A percentile compares a stretch with the other conserved stretches of the same genome.
Evolutionary conservation across 2,329 filamentous ascomycete species (phyloP).

Genomic region (Talaromyces verruculosus): DNA sequence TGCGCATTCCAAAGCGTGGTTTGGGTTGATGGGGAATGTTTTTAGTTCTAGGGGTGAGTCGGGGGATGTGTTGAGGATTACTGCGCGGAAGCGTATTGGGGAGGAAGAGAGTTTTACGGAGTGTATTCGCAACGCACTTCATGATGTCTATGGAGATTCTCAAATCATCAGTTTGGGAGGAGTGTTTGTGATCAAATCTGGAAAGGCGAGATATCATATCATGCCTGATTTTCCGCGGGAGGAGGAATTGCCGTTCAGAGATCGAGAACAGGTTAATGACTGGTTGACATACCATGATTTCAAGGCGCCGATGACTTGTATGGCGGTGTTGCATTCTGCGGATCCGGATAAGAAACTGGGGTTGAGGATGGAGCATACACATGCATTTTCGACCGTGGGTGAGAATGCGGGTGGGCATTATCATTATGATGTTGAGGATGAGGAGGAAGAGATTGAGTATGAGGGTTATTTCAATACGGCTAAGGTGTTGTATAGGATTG

Average conservation of each 20-base stretch:
- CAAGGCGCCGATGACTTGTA: slow-evolving; percentile 40
- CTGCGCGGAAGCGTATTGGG: neutral
- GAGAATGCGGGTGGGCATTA: slow-evolving; percentile 47
- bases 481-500: slow-evolving; percentile 43
- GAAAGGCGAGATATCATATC: neutral
- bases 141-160: neutral
- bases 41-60: neutral
- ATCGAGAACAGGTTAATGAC: slow-evolving; percentile 46
- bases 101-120: neutral
- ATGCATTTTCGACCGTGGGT: slow-evolving; percentile 42
- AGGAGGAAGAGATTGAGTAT: slow-evolving; percentile 44
- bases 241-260: neutral
- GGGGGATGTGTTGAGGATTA: neutral
- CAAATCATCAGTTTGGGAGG: neutral
- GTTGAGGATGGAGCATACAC: slow-evolving; percentile 51
- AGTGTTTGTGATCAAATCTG: neutral
- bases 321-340: slow-evolving; percentile 46
- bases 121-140: neutral
- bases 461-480: slow-evolving; percentile 51
- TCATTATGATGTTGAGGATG: slow-evolving; percentile 42
- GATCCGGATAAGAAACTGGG: slow-evolving; percentile 40
- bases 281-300: slow-evolving; percentile 47
- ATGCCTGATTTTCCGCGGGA: slow-evolving; percentile 1
- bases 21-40: slow-evolving; percentile 1
- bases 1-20: neutral